Evolutionary conservation across 495 filamentous ascomycete genomes (phyloP), one percentile per base, ranked within the genome.

Genomic region (Endocarpon pusillum): DNA sequence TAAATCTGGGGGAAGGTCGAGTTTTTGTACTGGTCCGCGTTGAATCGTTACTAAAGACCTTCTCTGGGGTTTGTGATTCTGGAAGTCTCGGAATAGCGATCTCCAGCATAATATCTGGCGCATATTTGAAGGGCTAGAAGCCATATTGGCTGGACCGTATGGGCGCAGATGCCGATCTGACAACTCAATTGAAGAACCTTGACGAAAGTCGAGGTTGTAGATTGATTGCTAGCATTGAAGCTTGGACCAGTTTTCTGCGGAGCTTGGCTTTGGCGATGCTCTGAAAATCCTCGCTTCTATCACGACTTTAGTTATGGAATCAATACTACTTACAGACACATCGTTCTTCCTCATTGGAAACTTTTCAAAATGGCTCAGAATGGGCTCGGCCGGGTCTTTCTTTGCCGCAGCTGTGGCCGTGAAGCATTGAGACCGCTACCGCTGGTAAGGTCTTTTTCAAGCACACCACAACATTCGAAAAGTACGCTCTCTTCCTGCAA

Each of bases 31-130:
- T 26, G 49, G 51, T 31, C 54, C 43, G 15, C 59, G 49, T 33
- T 57, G 56, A 38, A 44, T 41, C 8, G 65, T 63, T 31, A 56
- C 52, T 36, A 66, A 50, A 15, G 49, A 52, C 36, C 62, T 49
- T 39, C 46, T 43, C 42, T 40, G 44, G 40, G 58, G 39, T 12
- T 57, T 54, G 33, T 63, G 55, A 34, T 62, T 55, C 31, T 62
- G 42, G 31, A 51, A 49, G 36, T 56, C 50, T 30, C 66, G 62
- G 8, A 74, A 45, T 39, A 68, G 50, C 16, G 68, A 59, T 55
- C 73, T 73, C 54, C 75, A 69, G n/a, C n/a, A n/a, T n/a, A n/a
- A n/a, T n/a, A n/a, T n/a, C n/a, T n/a, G n/a, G n/a, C n/a, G n/a
- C n/a, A n/a, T n/a, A n/a, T n/a, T n/a, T n/a, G n/a, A n/a, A n/a